phyloP scores from a whole-genome alignment of 2,329 filamentous ascomycete genomes.

The Paracoccidioides brasiliensis region DNA sequence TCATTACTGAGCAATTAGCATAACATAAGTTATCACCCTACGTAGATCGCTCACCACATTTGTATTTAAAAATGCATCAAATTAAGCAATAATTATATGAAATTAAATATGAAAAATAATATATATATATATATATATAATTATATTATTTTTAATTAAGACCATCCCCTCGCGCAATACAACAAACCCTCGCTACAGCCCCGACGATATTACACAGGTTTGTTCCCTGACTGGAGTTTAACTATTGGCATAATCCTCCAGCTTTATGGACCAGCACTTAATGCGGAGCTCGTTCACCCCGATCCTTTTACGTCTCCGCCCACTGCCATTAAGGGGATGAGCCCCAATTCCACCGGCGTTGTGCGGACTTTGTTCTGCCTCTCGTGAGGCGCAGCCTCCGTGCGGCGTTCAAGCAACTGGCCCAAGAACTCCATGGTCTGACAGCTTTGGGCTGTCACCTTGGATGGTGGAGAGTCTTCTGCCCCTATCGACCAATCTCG shows the following conservation, averaged over 20 bases:
- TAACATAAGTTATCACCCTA: too few species aligned
- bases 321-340: not conserved
- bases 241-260: not conserved
- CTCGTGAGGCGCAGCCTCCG: not conserved
- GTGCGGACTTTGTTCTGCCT: not conserved
- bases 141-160: not conserved
- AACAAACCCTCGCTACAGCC: not conserved
- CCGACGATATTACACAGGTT: not conserved
- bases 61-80: too few species aligned
- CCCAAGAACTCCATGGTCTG: not conserved
- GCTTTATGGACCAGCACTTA: not conserved
- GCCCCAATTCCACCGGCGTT: not conserved
- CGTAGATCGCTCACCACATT: too few species aligned
- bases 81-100: too few species aligned
- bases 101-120: too few species aligned
- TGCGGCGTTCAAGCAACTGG: not conserved
- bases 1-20: too few species aligned
- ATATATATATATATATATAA: not conserved
- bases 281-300: not conserved
- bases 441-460: not conserved
- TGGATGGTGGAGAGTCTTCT: not conserved
- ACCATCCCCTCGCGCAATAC: not conserved
- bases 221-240: not conserved
- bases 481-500: not conserved
- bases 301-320: not conserved